phyloP scores from a whole-genome alignment of 257 asterid genomes.

The Gardenia jasminoides region DNA sequence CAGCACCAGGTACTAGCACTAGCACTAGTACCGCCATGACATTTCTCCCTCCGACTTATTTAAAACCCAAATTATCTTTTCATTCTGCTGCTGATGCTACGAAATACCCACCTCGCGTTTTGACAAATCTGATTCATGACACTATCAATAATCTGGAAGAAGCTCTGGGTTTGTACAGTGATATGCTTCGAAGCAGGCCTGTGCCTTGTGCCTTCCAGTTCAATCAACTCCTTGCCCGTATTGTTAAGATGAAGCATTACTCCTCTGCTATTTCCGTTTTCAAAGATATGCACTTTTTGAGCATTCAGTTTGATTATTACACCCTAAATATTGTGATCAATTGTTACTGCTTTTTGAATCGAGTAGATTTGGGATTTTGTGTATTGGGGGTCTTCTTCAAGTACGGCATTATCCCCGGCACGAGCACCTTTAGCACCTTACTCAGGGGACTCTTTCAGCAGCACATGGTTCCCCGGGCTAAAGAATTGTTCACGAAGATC shows the following conservation, averaged over 20 bases:
- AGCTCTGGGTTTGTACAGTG: conserved; percentile 26
- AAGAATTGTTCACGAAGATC: conserved; percentile 29
- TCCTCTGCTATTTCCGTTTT: conserved; percentile 3
- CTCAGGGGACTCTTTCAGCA: conserved; percentile 28
- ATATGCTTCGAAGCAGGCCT: conserved; percentile 28
- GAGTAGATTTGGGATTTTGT: conserved; percentile 26
- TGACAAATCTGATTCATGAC: background rate
- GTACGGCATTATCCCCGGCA: conserved; percentile 24
- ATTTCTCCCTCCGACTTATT: too few relatives aligned
- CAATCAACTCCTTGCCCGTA: background rate
- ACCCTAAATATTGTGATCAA: conserved; percentile 13
- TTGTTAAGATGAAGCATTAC: conserved; percentile 5
- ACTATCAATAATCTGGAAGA: conserved; percentile 3
- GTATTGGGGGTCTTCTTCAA: conserved; percentile 28
- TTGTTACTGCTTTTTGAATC: conserved; percentile 20
- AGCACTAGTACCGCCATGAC: too few relatives aligned
- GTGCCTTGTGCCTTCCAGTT: conserved; percentile 26
- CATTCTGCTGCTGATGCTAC: too few relatives aligned
- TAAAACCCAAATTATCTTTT: too few relatives aligned
- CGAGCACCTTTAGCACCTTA: conserved; percentile 21
- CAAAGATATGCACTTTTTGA: conserved; percentile 5
- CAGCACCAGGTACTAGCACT: too few relatives aligned
- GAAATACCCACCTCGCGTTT: background rate
- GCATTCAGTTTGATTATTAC: conserved; percentile 6
- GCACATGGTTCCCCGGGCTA: conserved; percentile 20